Conservation (phyloP, 2,329 filamentous ascomycete genomes). For the Leptodontidium sp. region DNA sequence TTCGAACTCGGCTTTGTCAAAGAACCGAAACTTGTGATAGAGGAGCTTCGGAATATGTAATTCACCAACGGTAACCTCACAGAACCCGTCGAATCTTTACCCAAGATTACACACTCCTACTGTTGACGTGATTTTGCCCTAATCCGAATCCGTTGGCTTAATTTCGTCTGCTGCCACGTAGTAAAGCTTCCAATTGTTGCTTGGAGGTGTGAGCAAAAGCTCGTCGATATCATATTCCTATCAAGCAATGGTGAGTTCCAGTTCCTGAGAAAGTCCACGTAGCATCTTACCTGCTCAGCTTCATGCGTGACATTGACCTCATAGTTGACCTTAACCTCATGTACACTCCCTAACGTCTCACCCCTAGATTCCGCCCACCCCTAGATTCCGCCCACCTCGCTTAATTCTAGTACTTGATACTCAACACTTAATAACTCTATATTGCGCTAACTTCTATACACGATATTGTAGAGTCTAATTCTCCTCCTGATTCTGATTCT, state of each 20-base stretch:
- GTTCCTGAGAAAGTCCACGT: constrained; percentile 20
- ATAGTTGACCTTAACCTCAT: neutral
- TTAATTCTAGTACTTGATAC: too few relatives aligned
- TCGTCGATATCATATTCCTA: constrained; percentile 26
- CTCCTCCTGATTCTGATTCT: too few relatives aligned
- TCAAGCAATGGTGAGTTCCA: constrained; percentile 23
- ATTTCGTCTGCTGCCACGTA: constrained; percentile 19
- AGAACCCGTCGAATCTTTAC: constrained; percentile 18
- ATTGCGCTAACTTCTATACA: too few relatives aligned
- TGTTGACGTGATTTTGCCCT: constrained; percentile 21
- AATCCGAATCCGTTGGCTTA: constrained; percentile 23
- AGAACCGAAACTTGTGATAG: constrained; percentile 20
- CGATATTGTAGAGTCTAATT: too few relatives aligned
- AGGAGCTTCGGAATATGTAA: constrained; percentile 28
- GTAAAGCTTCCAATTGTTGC: constrained; percentile 22
- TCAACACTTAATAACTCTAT: too few relatives aligned
- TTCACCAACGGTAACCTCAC: constrained; percentile 20
- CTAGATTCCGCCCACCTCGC: too few relatives aligned
- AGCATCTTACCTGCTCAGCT: constrained; percentile 24
- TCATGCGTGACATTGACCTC: neutral
- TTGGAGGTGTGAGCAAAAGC: constrained; percentile 28
- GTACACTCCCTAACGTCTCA: neutral
- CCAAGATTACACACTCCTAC: constrained; percentile 23
- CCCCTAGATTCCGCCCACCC: too few relatives aligned
- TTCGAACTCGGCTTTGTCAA: constrained; percentile 21